Conservation (phyloP, 2,329 filamentous ascomycete genomes). For the Chaetomiaceae sp. region DNA sequence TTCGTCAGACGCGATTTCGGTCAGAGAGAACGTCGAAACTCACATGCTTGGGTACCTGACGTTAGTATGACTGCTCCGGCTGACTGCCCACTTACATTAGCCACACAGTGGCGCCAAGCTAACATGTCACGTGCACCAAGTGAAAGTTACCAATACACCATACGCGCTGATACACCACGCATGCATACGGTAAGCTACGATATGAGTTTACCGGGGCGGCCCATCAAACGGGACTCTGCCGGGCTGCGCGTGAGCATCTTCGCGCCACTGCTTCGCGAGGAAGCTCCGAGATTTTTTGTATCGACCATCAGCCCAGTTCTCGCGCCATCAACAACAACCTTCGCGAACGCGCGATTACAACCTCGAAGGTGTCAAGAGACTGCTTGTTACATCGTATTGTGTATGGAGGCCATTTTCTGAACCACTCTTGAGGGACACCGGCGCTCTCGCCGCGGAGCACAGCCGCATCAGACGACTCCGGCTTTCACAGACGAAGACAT, state of each 20-base stretch:
- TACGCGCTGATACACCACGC: too few relatives aligned
- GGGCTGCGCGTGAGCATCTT: constrained; percentile 15
- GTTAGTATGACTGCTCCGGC: too few relatives aligned
- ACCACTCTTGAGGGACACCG: not conserved
- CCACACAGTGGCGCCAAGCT: too few relatives aligned
- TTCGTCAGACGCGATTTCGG: too few relatives aligned
- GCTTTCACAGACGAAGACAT: too few relatives aligned
- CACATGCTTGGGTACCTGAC: not conserved
- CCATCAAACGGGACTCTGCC: constrained; percentile 7
- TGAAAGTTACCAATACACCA: not conserved
- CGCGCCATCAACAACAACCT: constrained; percentile 19
- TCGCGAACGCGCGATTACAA: constrained; percentile 18
- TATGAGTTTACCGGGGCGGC: constrained; percentile 10
- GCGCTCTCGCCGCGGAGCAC: constrained; percentile 7
- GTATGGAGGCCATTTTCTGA: constrained; percentile 9
- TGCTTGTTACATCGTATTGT: constrained; percentile 1
- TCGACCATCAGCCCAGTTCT: constrained; percentile 18
- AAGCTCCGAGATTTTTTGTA: constrained; percentile 21
- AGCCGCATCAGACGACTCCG: too few relatives aligned
- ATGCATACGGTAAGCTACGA: not conserved
- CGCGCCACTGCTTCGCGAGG: constrained; percentile 21
- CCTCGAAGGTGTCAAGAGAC: constrained; percentile 20
- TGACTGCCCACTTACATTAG: too few relatives aligned
- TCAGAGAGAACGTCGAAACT: too few relatives aligned
- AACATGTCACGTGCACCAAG: constrained; percentile 6